Evolutionary conservation across 345 rosid species (phyloP).

Genomic region (Melaleuca alternifolia): DNA sequence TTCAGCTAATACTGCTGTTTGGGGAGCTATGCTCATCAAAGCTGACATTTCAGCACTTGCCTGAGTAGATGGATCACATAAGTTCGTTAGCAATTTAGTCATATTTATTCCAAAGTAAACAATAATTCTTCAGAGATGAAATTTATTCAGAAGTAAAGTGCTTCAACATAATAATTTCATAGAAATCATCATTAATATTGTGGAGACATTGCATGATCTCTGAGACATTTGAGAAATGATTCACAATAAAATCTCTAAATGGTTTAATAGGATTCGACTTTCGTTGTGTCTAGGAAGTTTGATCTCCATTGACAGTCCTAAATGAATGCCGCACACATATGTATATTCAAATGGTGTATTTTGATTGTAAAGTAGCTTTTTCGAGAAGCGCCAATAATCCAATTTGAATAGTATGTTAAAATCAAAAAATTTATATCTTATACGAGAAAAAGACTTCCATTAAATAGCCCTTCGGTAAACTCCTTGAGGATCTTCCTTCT

Average conservation of each 20-base stretch:
- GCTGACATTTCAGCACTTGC: slow-evolving; percentile 81
- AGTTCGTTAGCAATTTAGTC: neutral
- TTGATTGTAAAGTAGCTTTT: neutral
- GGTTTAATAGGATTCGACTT: neutral
- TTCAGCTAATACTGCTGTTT: slow-evolving; percentile 69
- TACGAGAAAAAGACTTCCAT: neutral
- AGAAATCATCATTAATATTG: neutral
- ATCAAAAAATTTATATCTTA: neutral
- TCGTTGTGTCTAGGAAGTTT: neutral
- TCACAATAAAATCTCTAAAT: neutral
- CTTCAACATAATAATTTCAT: neutral
- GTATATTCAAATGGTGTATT: neutral
- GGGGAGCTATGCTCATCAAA: slow-evolving; percentile 76
- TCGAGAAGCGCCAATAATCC: neutral
- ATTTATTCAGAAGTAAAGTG: neutral
- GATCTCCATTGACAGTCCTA: neutral
- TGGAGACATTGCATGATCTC: neutral
- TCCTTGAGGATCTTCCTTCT: neutral
- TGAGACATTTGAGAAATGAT: neutral
- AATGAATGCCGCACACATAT: neutral
- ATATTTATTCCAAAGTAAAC: neutral
- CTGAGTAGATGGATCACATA: slow-evolving; percentile 19
- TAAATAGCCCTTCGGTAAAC: neutral
- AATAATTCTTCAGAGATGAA: neutral
- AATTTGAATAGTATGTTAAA: neutral